Evolutionary conservation across 352 stramenopile genomes (phyloP).

Genomic region (Elongisporangium undulatum): DNA sequence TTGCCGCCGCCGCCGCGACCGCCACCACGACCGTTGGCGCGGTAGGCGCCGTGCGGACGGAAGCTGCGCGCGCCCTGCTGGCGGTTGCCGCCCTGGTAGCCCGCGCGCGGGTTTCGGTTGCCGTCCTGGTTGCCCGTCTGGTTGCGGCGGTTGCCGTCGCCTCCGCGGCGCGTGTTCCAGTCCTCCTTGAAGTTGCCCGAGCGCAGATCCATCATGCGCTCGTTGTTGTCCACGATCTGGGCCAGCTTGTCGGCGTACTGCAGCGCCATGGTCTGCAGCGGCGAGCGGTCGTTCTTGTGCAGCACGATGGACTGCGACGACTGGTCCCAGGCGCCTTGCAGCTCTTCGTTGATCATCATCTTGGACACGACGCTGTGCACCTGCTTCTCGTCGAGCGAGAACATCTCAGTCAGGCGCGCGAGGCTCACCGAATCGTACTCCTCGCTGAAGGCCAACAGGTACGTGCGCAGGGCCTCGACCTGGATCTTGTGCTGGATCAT

Average conservation of each 20-base stretch:
- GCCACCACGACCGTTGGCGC: constrained; percentile 36
- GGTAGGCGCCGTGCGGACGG: constrained; percentile 38
- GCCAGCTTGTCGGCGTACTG: constrained; percentile 95
- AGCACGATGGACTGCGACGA: constrained; percentile 96
- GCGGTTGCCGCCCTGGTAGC: constrained; percentile 24
- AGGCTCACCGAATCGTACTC: constrained; percentile 97
- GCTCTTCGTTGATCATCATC: constrained; percentile 99
- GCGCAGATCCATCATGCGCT: constrained; percentile 85
- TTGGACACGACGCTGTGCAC: constrained; percentile 98
- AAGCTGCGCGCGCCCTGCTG: constrained; percentile 36
- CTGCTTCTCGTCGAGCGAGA: constrained; percentile 94
- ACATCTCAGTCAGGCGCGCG: constrained; percentile 95
- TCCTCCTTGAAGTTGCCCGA: constrained; percentile 64
- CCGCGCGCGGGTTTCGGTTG: constrained; percentile 22
- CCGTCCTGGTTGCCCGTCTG: constrained; percentile 21
- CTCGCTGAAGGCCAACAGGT: constrained; percentile 94
- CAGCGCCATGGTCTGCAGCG: constrained; percentile 93
- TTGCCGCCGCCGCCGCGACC: constrained; percentile 31
- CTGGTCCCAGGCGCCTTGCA: constrained; percentile 97
- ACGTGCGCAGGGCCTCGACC: constrained; percentile 95
- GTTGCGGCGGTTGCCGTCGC: constrained; percentile 25
- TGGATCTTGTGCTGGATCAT: constrained; percentile 96
- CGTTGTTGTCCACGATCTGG: constrained; percentile 88
- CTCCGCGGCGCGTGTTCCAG: constrained; percentile 52
- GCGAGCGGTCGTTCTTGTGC: constrained; percentile 92